Conservation (phyloP, 164 flowering plant genomes). For the Dillenia suffruticosa region DNA sequence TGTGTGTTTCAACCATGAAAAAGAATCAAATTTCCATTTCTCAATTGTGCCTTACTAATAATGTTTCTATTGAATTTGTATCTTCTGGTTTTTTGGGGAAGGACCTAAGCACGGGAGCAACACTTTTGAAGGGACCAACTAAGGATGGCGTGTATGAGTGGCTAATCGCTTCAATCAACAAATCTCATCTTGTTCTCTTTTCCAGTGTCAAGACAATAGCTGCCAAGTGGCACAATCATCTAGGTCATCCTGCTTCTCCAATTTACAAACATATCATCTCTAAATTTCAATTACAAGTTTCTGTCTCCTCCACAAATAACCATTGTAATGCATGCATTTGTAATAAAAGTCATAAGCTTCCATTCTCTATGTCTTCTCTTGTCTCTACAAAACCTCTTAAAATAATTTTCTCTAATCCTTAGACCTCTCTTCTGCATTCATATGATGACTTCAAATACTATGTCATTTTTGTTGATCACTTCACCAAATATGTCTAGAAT, state of each 20-base stretch:
- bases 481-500: not conserved
- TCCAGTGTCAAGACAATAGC: constrained; percentile 5
- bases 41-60: constrained; percentile 5
- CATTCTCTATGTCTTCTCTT: constrained; percentile 4
- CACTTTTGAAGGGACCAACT: constrained; percentile 5
- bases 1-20: constrained; percentile 9
- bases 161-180: not conserved
- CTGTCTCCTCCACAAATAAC: not conserved
- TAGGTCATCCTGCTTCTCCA: not conserved
- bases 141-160: constrained; percentile 14
- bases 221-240: not conserved
- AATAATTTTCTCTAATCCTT: not conserved
- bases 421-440: too few species aligned
- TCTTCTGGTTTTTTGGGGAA: constrained; percentile 13
- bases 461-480: too few species aligned
- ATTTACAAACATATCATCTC: not conserved
- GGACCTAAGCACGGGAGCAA: constrained; percentile 6
- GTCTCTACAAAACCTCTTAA: not conserved
- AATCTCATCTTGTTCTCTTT: not conserved
- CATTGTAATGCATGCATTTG: not conserved
- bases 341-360: constrained; percentile 8
- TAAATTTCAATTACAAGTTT: not conserved
- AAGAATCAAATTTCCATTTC: constrained; percentile 10
- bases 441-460: too few species aligned
- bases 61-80: constrained; percentile 10